Evolutionary conservation across 2,329 filamentous ascomycete species (phyloP), one percentile per base, ranked within the genome.

Genomic region (Paraconiothyrium brasiliense): DNA sequence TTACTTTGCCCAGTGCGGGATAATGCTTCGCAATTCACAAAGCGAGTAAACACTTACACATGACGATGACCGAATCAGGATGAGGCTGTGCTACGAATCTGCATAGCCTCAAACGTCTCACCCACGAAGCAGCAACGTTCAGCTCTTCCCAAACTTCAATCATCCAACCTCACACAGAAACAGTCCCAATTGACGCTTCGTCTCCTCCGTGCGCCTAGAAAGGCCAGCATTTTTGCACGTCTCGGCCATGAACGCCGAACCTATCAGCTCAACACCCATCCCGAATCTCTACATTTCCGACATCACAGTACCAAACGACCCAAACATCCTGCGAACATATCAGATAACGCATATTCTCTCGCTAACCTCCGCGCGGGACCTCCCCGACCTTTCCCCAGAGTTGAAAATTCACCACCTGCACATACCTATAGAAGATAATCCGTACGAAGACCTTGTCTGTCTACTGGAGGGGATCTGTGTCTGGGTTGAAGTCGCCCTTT

Each of bases 351-450:
- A 65, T 41, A 52, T 68, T 27, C 49, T 68, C 4, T 62, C 37
- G 14, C 43, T 67, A 9, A 58, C 54, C 7, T 50, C 50, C n/a
- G 4, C 27, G 3, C 47, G 44, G 1, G 20, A 55, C n/a, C 27
- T 47, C 4, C 64, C 62, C 9, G n/a, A 13, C 1, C 39, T 59
- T 27, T 10, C 52, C 3, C 4, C 10, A 16, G 43, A 49, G 1
- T 13, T 54, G 4, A 43, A 41, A 0, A 60, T 68, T 4, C 14
- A 41, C 13, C 64, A 67, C 10, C 24, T 50, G 8, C 24, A 54
- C 14, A 24, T 69, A 7, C 51, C 55, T 7, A 61, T 69, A 20
- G 61, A 67, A 37, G 67, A 69, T 43, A 50, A 67, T 32, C 55
- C 64, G 2, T 54, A 61, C 9, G 61, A 50, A 20, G 67, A 67